Evolutionary conservation across 768 basidiomycete genomes (phyloP), one percentile per base, ranked within the genome.

Genomic region (Tremella fuciformis): DNA sequence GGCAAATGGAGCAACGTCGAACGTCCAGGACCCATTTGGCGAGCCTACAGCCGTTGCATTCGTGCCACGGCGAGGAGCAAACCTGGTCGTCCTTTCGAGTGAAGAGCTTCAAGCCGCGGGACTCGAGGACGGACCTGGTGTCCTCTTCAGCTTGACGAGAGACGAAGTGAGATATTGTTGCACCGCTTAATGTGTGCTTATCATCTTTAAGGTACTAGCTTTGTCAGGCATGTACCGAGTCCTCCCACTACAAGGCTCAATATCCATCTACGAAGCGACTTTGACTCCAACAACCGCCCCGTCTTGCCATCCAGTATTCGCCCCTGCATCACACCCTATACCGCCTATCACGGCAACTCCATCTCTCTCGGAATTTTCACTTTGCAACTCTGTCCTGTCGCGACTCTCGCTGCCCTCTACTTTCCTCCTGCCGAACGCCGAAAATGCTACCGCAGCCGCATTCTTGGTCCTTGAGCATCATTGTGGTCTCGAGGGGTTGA

Each of bases 271-370:
- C n/a, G 88, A 88, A 1, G 80, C 83, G 11, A 78, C 76, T 0
- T 48, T 78, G 13, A 13, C 16, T 16, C 57, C 70, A 16, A 64
- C 68, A n/a, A 53, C 34, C 3, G 22, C n/a, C 26, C 38, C 26
- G 29, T 15, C 13, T 47, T 39, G 13, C 38, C n/a, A 89, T 63
- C 77, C 76, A 13, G 79, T 93, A 24, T 93, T 84, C 69, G 87
- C 89, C 0, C 89, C 91, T 0, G 81, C 84, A 2, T 88, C 86
- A 0, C 84, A 88, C n/a, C 88, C 90, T 0, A 70, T 92, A 4
- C 88, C 90, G 0, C 70, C 80, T 76, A 59, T 82, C 79, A 73
- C 15, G 71, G 78, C 63, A 64, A 64, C 44, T 54, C 51, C 48
- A 11, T 47, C 63, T 15, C 2, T 52, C 6, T 37, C 25, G 4